Percentiles rank a stretch among this genome's conserved stretches.
phyloP scores from a whole-genome alignment of 1,284 basidiomycete genomes.

The Melampsora larici-populina region DNA sequence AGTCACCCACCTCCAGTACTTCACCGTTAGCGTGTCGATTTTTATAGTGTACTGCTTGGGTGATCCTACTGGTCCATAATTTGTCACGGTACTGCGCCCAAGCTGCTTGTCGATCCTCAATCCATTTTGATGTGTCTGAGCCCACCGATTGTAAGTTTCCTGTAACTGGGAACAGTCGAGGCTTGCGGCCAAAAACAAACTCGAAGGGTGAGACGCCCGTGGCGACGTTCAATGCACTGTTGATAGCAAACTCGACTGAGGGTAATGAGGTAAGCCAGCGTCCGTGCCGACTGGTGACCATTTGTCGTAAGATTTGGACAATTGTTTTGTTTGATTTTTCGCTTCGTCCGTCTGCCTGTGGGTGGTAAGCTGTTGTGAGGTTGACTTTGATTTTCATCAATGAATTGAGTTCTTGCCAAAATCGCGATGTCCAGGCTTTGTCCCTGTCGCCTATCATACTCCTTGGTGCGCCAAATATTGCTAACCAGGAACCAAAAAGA shows the following conservation, averaged over 20 bases:
- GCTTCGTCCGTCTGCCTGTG: no score
- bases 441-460: background rate
- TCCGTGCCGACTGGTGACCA: constrained; percentile 25
- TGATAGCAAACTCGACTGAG: constrained; percentile 43
- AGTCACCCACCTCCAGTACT: background rate
- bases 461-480: background rate
- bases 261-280: constrained; percentile 43
- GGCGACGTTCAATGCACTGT: no score
- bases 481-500: background rate
- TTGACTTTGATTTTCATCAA: constrained; percentile 53
- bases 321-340: no score
- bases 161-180: constrained; percentile 44
- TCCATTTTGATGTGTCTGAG: background rate
- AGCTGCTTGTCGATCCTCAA: no score
- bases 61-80: no score
- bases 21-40: background rate
- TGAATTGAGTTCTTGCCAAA: background rate
- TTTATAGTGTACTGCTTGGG: background rate
- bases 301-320: no score
- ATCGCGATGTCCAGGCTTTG: background rate
- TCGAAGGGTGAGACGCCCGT: constrained; percentile 45
- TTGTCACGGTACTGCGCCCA: no score
- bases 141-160: background rate
- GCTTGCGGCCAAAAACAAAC: constrained; percentile 46
- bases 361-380: constrained; percentile 52